Evolutionary conservation across 2,329 filamentous ascomycete genomes (phyloP).

Genomic region (Fusarium pininemorale): DNA sequence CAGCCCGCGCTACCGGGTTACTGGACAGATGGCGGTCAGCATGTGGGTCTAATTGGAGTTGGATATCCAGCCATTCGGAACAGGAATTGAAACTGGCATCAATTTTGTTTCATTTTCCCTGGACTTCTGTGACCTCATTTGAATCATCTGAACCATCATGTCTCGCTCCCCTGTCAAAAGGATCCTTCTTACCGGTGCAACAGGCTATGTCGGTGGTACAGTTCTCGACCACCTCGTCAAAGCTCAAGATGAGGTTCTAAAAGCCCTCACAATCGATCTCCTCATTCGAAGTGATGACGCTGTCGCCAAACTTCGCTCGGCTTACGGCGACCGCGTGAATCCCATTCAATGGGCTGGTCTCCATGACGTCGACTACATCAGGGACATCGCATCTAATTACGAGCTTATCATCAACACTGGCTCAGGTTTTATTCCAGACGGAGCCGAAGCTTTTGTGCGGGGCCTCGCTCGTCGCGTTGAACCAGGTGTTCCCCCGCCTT

Average conservation of each 20-base stretch:
- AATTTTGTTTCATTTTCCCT: not conserved
- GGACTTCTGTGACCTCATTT: not conserved
- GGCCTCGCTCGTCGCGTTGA: not conserved
- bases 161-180: not conserved
- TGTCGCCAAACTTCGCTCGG: not conserved
- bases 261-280: not conserved
- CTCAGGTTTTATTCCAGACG: not conserved
- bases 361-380: not conserved
- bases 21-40: not conserved
- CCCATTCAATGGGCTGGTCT: not conserved
- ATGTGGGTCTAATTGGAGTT: not conserved
- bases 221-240: not conserved
- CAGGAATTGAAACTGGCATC: not conserved
- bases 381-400: not conserved
- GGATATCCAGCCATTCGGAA: not conserved
- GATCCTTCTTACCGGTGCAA: not conserved
- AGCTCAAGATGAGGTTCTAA: not conserved
- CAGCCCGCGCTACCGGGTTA: not conserved
- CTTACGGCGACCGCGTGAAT: not conserved
- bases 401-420: not conserved
- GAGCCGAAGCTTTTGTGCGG: not conserved
- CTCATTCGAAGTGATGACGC: not conserved
- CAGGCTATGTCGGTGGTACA: not conserved
- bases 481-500: not conserved
- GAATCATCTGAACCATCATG: not conserved